Evolutionary conservation across 495 filamentous ascomycete genomes (phyloP).

Genomic region (Neurospora cerealis): DNA sequence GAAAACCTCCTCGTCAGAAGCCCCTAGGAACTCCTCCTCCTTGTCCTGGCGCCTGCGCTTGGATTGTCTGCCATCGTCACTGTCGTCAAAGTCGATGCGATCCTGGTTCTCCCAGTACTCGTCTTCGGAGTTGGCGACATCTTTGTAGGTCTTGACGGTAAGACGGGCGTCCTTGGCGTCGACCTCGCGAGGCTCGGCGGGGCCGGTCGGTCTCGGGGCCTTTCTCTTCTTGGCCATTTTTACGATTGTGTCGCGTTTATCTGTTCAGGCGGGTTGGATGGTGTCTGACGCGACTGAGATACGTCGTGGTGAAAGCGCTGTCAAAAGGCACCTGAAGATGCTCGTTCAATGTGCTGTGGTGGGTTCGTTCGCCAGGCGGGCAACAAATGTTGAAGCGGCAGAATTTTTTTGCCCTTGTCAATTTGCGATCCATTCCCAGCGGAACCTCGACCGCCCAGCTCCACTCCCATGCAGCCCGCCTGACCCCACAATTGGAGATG

Average conservation of each 20-base stretch:
- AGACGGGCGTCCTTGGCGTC: slow-evolving; percentile 45
- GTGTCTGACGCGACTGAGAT: background rate
- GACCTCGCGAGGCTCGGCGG: slow-evolving; percentile 37
- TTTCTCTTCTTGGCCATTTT: slow-evolving; percentile 81
- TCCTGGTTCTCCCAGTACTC: slow-evolving; percentile 80
- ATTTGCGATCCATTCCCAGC: background rate
- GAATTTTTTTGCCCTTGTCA: background rate
- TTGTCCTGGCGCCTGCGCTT: slow-evolving; percentile 63
- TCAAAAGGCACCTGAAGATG: background rate
- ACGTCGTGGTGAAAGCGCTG: background rate
- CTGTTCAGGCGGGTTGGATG: background rate
- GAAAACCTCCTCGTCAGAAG: slow-evolving; percentile 79
- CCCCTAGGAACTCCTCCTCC: slow-evolving; percentile 49
- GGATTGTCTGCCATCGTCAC: slow-evolving; percentile 63
- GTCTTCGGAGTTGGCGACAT: slow-evolving; percentile 87
- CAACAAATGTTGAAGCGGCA: background rate
- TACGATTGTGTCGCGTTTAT: background rate
- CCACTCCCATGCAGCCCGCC: background rate
- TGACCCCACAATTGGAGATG: background rate
- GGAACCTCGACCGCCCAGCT: background rate
- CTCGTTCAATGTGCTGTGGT: background rate
- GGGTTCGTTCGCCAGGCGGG: background rate
- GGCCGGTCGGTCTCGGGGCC: slow-evolving; percentile 38
- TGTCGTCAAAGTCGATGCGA: slow-evolving; percentile 74
- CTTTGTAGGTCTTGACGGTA: slow-evolving; percentile 60